Percentiles rank a stretch among this genome's conserved stretches.
Conservation (phyloP, 2,329 filamentous ascomycete genomes). For the Sclerotinia subarctica region DNA sequence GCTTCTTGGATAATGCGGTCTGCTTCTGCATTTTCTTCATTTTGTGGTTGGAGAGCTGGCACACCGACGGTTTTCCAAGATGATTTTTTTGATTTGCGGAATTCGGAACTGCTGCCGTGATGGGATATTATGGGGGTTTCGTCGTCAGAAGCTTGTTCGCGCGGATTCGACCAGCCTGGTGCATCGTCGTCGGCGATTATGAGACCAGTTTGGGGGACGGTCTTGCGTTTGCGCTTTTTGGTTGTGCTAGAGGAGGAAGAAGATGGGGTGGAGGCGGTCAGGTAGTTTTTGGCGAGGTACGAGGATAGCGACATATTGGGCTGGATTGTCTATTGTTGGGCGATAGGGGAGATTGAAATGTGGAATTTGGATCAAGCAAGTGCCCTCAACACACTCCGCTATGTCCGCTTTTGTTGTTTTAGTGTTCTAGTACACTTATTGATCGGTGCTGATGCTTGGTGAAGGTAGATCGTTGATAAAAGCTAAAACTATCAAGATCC, state of each 20-base stretch:
- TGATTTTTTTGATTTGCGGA: conserved; percentile 73
- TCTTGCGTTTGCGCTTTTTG: conserved; percentile 65
- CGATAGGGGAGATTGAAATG: not conserved
- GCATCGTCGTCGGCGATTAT: conserved; percentile 64
- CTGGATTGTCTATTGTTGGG: not conserved
- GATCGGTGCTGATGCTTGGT: not conserved
- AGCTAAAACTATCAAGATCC: not conserved
- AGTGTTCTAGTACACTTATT: not conserved
- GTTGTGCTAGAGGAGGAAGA: conserved; percentile 51
- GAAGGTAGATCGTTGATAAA: not conserved
- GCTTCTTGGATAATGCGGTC: conserved; percentile 75
- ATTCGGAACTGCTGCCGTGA: conserved; percentile 50
- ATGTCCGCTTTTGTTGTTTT: not conserved
- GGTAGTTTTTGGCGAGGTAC: conserved; percentile 90
- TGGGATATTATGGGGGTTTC: conserved; percentile 49
- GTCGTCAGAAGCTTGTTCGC: conserved; percentile 52
- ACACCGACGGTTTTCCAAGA: conserved; percentile 70
- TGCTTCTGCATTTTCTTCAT: conserved; percentile 60
- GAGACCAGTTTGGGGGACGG: conserved; percentile 48
- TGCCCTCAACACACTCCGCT: not conserved
- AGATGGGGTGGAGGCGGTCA: conserved; percentile 61
- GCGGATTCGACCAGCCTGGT: conserved; percentile 40
- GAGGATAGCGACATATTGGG: conserved; percentile 65
- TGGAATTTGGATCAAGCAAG: not conserved
- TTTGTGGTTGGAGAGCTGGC: conserved; percentile 39